Percentiles rank a stretch among this genome's conserved stretches.
These are phyloP conservation scores for Fraxinus angustifolia DNA, from an alignment of 305 asterid genomes.

Conservation along the genomic window DNA sequence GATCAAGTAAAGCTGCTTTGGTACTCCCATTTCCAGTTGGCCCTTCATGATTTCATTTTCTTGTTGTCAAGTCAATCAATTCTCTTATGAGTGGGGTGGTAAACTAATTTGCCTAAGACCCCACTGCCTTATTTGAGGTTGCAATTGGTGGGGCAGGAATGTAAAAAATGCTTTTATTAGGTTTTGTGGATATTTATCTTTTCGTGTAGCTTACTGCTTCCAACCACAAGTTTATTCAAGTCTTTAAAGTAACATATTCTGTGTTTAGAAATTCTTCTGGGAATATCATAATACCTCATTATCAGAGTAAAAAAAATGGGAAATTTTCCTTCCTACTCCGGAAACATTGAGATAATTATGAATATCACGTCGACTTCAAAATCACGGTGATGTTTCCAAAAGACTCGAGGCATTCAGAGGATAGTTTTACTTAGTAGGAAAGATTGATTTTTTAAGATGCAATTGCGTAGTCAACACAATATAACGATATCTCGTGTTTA, in stretches of 20 bases:
- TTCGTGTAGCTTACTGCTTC: background rate
- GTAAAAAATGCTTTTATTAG: background rate
- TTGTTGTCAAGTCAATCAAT: conserved; percentile 8
- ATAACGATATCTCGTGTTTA: too few relatives aligned
- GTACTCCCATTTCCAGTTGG: background rate
- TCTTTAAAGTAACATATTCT: background rate
- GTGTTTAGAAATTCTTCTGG: background rate
- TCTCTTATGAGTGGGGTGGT: background rate
- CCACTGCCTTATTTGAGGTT: conserved; percentile 8
- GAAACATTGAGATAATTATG: background rate
- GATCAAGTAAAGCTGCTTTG: background rate
- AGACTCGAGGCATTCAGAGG: too few relatives aligned
- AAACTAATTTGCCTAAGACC: background rate
- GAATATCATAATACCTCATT: background rate
- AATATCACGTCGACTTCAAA: background rate
- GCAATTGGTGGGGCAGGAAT: background rate
- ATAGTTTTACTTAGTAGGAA: background rate
- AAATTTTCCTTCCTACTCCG: too few relatives aligned
- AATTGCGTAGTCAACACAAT: background rate
- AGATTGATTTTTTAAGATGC: background rate
- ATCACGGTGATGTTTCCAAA: too few relatives aligned
- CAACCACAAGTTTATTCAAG: conserved; percentile 15
- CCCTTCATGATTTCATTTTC: conserved; percentile 1
- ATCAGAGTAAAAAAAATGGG: too few relatives aligned
- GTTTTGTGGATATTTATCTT: background rate